Conservation (phyloP, 2,329 filamentous ascomycete genomes). For the Ophiostoma fasciatum region DNA sequence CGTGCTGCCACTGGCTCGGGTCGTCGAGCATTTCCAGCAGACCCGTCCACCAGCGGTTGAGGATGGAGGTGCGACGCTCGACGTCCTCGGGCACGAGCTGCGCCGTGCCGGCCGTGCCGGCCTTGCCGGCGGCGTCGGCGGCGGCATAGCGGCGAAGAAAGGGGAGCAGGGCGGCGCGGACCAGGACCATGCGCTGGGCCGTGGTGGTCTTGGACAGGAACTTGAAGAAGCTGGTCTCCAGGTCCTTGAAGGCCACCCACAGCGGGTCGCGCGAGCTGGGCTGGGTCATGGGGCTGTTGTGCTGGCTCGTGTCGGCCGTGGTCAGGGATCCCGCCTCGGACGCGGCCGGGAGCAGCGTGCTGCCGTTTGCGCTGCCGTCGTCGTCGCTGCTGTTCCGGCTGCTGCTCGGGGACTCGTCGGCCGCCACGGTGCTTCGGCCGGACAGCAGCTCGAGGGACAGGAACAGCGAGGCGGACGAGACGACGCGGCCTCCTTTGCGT, state of each 20-base stretch:
- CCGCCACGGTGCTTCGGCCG: not conserved
- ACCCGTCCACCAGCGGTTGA: slow-evolving; percentile 84
- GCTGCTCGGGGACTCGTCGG: not conserved
- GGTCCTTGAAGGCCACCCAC: slow-evolving; percentile 38
- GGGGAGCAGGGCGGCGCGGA: slow-evolving; percentile 57
- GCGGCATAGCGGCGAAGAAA: slow-evolving; percentile 58
- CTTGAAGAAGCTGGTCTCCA: slow-evolving; percentile 32
- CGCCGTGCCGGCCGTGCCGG: slow-evolving; percentile 18
- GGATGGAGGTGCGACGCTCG: slow-evolving; percentile 61
- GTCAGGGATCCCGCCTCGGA: slow-evolving; percentile 19
- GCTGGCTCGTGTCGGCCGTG: slow-evolving; percentile 29
- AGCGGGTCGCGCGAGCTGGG: slow-evolving; percentile 33
- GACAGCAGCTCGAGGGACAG: slow-evolving; percentile 5
- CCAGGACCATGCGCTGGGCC: slow-evolving; percentile 57
- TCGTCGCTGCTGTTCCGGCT: slow-evolving; percentile 4
- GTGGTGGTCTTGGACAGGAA: slow-evolving; percentile 58
- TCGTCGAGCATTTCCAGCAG: slow-evolving; percentile 71
- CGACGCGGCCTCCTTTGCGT: not conserved
- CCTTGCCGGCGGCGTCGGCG: slow-evolving; percentile 50
- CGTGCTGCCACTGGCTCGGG: slow-evolving; percentile 5
- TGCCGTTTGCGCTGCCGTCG: slow-evolving; percentile 14
- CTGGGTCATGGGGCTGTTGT: slow-evolving; percentile 23
- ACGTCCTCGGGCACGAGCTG: slow-evolving; percentile 61
- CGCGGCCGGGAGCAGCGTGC: slow-evolving; percentile 6
- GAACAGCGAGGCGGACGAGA: not conserved